Percentiles rank a stretch among this genome's conserved stretches.
These are phyloP conservation scores for Holtermanniella nyarrowii DNA, from an alignment of 768 basidiomycete genomes.

Conservation along the genomic window DNA sequence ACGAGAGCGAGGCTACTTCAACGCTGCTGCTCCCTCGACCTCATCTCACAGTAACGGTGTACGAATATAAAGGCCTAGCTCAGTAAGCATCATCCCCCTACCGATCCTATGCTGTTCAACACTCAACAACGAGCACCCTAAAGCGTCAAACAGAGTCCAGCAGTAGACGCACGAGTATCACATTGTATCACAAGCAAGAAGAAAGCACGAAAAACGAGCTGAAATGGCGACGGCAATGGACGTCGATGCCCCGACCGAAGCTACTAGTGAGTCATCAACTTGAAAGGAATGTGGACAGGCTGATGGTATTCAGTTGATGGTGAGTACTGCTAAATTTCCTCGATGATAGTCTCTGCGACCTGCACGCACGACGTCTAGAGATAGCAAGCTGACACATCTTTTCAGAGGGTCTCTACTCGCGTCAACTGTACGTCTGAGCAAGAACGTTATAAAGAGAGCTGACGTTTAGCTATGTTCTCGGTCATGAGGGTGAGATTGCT, in stretches of 20 bases:
- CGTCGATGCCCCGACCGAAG: slow-evolving; percentile 30
- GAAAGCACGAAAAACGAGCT: background rate
- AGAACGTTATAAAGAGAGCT: too few species aligned
- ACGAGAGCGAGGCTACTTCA: background rate
- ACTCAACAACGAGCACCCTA: too few species aligned
- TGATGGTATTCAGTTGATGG: slow-evolving; percentile 27
- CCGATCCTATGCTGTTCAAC: too few species aligned
- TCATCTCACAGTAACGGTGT: too few species aligned
- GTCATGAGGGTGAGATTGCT: slow-evolving; percentile 68
- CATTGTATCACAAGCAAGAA: background rate
- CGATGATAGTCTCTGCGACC: background rate
- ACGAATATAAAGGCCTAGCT: too few species aligned
- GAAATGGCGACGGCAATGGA: slow-evolving; percentile 36
- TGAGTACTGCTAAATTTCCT: slow-evolving; percentile 8
- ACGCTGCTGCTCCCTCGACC: background rate
- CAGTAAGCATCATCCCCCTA: background rate
- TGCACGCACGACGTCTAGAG: background rate
- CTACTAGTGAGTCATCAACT: slow-evolving; percentile 27
- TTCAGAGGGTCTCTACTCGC: slow-evolving; percentile 39
- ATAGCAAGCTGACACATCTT: too few species aligned
- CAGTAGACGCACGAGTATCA: too few species aligned
- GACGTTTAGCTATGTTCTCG: slow-evolving; percentile 64
- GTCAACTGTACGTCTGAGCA: slow-evolving; percentile 37
- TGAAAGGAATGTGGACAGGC: background rate
- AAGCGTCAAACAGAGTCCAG: too few species aligned